phyloP scores from a whole-genome alignment of 2,329 filamentous ascomycete species.

The Hypomyces rosellus region DNA sequence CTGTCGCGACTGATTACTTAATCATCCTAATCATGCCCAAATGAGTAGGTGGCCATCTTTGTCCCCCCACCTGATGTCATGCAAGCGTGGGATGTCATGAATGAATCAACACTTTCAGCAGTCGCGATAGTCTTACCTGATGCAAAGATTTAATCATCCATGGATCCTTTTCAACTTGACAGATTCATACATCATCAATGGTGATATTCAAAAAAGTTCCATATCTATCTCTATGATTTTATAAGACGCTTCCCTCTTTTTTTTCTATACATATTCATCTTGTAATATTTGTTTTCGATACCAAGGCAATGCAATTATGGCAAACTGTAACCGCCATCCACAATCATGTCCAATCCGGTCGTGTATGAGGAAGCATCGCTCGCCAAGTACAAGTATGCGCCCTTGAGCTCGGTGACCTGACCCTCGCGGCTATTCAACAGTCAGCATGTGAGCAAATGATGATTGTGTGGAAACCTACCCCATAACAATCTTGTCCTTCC shows the following conservation, averaged over 20 bases:
- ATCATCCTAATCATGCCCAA: too few species aligned
- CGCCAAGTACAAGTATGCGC: conserved; percentile 73
- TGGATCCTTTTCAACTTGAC: neutral
- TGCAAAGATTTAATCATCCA: too few species aligned
- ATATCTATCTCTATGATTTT: neutral
- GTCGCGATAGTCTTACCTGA: too few species aligned
- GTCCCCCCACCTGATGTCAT: too few species aligned
- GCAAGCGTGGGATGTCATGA: too few species aligned
- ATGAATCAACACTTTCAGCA: too few species aligned
- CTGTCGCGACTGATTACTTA: too few species aligned
- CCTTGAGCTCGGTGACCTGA: conserved; percentile 69
- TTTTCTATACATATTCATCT: too few species aligned
- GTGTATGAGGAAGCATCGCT: conserved; percentile 79
- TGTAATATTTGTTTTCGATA: too few species aligned
- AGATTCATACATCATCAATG: neutral
- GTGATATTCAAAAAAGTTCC: too few species aligned
- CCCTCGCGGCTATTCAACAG: conserved; percentile 55
- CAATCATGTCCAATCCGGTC: conserved; percentile 65
- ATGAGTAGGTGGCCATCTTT: too few species aligned
- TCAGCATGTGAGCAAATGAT: conserved; percentile 10
- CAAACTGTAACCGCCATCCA: conserved; percentile 67
- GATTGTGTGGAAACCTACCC: conserved; percentile 37
- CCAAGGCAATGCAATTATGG: conserved; percentile 35
- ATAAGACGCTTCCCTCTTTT: neutral
- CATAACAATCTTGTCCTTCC: conserved; percentile 76